Base-by-base conservation (phyloP, 2,329 filamentous ascomycete species). In the Chaetothyriales sp. region DNA sequence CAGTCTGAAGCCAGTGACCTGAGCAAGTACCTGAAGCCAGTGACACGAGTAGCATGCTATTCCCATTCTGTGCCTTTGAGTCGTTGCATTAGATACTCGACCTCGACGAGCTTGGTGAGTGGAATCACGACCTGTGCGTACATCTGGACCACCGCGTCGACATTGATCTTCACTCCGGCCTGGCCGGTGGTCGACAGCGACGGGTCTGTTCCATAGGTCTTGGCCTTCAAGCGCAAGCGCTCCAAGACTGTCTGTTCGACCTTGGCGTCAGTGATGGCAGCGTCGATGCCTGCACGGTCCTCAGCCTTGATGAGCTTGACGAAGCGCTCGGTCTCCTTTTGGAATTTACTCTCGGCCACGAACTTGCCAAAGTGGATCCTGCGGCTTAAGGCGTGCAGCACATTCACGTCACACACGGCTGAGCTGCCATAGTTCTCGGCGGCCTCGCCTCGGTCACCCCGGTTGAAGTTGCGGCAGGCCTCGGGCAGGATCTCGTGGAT, bases 351-450 rank as follows among this genome's bases (percentile, higher is more conserved):
- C 75, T 98, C 92, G 44, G 92, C 92, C 7, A 98, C 92, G 64
- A 97, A 97, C 72, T 97, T 98, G 61, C 92, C 92, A 71, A 95
- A 98, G 70, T 98, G 92, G 61, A 98, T 92, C 51, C 92, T 77
- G 44, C 90, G 78, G 43, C 87, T 94, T 46, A 98, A 72, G 2
- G 92, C 86, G 73, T 98, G 92, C 58, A 98, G 74, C 62, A 86
- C 90, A 50, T 80, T 77, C 55, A 98, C 92, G 69, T 98, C 92
- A 66, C 85, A 89, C 0, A 88, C 94, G 1, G 89, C 90, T 0
- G 89, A 78, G 5, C 86, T 94, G 15, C 92, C 92, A 71, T 97
- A 98, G 71, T 98, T 95, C 70, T 97, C 92, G 66, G 88, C 82
- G 13, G 80, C 79, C 66, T 94, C 89, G 47, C 86, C 87, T 53